These are phyloP conservation scores for Botrytis fragariae DNA, from an alignment of 2,329 filamentous ascomycete species.

Conservation along the genomic window DNA sequence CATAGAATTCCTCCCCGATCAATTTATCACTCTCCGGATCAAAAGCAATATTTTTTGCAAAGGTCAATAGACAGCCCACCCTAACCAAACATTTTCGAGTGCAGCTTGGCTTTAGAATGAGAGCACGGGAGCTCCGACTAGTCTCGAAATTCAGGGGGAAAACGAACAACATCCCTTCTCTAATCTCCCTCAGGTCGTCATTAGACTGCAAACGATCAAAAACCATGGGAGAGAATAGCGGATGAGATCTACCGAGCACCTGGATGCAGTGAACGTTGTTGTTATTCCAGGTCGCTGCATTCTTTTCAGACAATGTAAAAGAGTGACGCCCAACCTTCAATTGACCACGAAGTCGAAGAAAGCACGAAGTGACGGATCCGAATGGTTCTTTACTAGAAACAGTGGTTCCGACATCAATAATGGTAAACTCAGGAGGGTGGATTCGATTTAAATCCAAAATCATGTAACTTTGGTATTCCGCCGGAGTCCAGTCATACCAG, in stretches of 20 bases:
- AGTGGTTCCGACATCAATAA: background rate
- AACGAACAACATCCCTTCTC: background rate
- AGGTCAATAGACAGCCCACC: background rate
- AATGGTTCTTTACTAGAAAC: background rate
- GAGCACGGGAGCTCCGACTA: background rate
- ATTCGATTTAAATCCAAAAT: background rate
- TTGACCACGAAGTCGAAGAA: background rate
- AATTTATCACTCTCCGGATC: background rate
- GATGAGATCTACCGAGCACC: background rate
- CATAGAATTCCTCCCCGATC: background rate
- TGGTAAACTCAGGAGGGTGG: background rate
- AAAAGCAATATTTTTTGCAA: background rate
- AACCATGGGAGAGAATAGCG: background rate
- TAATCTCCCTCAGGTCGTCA: background rate
- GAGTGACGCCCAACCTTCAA: background rate
- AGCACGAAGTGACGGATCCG: background rate
- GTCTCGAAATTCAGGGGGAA: background rate
- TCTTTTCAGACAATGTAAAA: background rate
- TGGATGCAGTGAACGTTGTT: background rate
- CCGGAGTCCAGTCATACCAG: background rate
- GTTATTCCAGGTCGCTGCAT: background rate
- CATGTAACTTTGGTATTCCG: background rate
- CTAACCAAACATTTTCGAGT: background rate
- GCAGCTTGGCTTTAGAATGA: background rate
- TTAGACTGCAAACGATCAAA: background rate